Evolutionary conservation across 495 filamentous ascomycete species (phyloP).

Genomic region (Talaromyces nanjingensis): DNA sequence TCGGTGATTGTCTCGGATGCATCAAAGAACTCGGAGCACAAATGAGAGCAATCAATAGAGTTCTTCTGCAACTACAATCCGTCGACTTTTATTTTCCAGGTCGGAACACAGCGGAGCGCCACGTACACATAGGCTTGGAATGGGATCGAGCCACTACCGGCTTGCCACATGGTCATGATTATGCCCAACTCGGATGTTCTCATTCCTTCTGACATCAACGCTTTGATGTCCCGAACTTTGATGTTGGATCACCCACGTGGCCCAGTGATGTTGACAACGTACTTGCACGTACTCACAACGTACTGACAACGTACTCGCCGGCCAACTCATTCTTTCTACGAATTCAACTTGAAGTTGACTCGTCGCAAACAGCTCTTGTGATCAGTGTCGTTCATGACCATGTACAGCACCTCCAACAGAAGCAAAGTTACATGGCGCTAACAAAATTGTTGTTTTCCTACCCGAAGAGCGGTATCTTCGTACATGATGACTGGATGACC

Average conservation of each 20-base stretch:
- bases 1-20: neutral
- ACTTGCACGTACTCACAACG: neutral
- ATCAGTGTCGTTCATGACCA: neutral
- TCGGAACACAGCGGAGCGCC: neutral
- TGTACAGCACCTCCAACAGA: neutral
- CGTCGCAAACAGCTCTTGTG: neutral
- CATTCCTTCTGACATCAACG: neutral
- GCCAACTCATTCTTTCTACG: neutral
- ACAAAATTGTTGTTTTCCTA: neutral
- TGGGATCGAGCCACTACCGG: neutral
- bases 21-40: neutral
- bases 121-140: neutral
- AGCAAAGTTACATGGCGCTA: neutral
- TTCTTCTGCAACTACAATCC: neutral
- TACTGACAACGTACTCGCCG: neutral
- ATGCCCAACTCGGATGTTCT: neutral
- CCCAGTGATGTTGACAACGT: neutral
- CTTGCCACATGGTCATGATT: neutral
- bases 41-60: neutral
- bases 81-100: neutral
- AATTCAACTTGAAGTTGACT: neutral
- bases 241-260: neutral
- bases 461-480: neutral
- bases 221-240: neutral
- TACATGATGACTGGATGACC: neutral